phyloP scores from a whole-genome alignment of 2,329 filamentous ascomycete genomes.

The Fusarium humuli region DNA sequence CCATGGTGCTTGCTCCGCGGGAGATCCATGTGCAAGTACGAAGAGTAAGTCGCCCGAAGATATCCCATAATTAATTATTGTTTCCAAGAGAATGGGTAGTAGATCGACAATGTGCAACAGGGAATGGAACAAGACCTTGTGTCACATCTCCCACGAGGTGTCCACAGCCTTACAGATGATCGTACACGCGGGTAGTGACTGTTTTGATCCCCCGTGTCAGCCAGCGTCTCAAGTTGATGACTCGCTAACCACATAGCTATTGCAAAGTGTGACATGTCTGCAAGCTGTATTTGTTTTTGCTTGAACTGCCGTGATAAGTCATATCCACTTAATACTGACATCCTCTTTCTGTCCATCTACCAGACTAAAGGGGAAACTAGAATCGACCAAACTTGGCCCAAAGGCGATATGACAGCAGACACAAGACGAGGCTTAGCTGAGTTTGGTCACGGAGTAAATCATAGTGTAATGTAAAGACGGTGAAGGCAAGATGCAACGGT shows the following conservation, averaged over 20 bases:
- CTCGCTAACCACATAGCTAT: background rate
- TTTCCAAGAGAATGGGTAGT: conserved; percentile 42
- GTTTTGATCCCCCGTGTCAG: background rate
- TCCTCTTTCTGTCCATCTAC: background rate
- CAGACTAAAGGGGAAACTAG: background rate
- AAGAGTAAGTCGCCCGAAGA: background rate
- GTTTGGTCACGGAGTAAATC: background rate
- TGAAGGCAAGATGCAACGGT: conserved; percentile 23
- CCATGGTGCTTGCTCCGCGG: conserved; percentile 10
- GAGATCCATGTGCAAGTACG: conserved; percentile 14
- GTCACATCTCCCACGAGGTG: conserved; percentile 41
- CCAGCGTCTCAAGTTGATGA: background rate
- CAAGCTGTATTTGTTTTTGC: background rate
- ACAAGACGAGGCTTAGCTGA: conserved; percentile 14
- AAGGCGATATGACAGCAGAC: conserved; percentile 10
- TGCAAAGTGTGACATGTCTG: background rate
- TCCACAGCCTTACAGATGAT: conserved; percentile 42
- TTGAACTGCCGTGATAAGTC: background rate
- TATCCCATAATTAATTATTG: conserved; percentile 7
- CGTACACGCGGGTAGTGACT: conserved; percentile 20
- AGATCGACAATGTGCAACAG: conserved; percentile 45
- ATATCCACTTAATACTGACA: background rate
- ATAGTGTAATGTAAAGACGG: conserved; percentile 31
- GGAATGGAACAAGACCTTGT: conserved; percentile 39
- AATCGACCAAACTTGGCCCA: background rate